Evolutionary conservation across 2,329 filamentous ascomycete species (phyloP).

Genomic region (Leptoxyphium fumago): DNA sequence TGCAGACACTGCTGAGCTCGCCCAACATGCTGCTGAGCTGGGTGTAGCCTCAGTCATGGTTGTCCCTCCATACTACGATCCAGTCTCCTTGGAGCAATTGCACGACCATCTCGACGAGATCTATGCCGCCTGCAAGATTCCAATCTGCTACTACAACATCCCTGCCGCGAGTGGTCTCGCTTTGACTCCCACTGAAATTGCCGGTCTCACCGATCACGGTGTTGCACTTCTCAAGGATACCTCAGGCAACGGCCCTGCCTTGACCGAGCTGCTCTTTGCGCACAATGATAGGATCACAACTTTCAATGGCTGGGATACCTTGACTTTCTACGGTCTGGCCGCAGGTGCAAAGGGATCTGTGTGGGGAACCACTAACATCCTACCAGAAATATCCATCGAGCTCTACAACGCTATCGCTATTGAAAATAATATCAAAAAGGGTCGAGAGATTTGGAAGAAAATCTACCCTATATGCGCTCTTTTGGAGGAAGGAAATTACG

Average conservation of each 20-base stretch:
- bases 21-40: constrained; percentile 23
- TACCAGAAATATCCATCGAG: constrained; percentile 34
- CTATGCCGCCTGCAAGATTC: constrained; percentile 25
- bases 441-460: constrained; percentile 34
- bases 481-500: constrained; percentile 34
- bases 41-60: constrained; percentile 34
- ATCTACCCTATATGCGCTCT: constrained; percentile 38
- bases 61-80: constrained; percentile 37
- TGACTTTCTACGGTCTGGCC: constrained; percentile 38
- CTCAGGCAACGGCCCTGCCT: constrained; percentile 35
- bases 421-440: constrained; percentile 27
- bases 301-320: constrained; percentile 40
- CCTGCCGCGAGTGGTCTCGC: constrained; percentile 32
- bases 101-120: constrained; percentile 28
- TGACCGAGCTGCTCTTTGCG: constrained; percentile 36
- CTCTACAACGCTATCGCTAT: constrained; percentile 35
- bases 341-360: constrained; percentile 36
- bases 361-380: constrained; percentile 38
- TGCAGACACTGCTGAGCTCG: constrained; percentile 26
- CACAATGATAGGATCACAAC: constrained; percentile 28
- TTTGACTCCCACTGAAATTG: constrained; percentile 29
- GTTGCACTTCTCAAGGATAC: constrained; percentile 40
- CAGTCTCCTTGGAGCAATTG: constrained; percentile 26
- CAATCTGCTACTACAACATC: constrained; percentile 39
- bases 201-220: constrained; percentile 29